These are phyloP conservation scores for Oenanthe sinensis DNA, from an alignment of 129 eudicot species.

Conservation along the genomic window DNA sequence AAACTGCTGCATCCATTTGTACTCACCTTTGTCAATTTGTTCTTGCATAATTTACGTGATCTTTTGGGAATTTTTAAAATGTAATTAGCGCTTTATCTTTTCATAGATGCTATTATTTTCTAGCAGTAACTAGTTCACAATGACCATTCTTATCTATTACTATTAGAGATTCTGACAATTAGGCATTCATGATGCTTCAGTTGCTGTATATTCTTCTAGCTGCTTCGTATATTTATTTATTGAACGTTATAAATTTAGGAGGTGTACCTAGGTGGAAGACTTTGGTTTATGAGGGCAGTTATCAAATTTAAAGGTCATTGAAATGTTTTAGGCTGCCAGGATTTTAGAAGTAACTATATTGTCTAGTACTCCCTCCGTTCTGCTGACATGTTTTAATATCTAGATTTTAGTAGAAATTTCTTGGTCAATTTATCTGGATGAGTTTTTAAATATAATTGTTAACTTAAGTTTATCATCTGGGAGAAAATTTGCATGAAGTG, in stretches of 20 bases:
- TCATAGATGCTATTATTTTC: not conserved
- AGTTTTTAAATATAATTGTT: not conserved
- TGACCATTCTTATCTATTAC: not conserved
- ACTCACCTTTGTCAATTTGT: not conserved
- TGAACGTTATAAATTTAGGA: not conserved
- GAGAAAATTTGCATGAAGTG: not conserved
- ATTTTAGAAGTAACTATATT: not conserved
- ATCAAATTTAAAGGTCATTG: not conserved
- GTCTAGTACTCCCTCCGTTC: not conserved
- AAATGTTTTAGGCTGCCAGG: not conserved
- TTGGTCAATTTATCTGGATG: not conserved
- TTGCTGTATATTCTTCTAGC: not conserved
- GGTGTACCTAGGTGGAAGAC: not conserved
- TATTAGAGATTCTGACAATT: not conserved
- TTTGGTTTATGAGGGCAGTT: not conserved
- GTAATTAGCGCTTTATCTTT: not conserved
- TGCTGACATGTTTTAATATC: not conserved
- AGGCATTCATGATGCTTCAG: not conserved
- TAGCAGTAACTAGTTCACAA: not conserved
- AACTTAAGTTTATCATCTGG: not conserved
- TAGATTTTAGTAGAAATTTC: not conserved
- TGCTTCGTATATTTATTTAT: not conserved
- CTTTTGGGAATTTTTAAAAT: not conserved
- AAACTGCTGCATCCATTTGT: not conserved
- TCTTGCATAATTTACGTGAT: not conserved